Conservation (phyloP, 345 rosid species). For the Gossypium bickii region DNA sequence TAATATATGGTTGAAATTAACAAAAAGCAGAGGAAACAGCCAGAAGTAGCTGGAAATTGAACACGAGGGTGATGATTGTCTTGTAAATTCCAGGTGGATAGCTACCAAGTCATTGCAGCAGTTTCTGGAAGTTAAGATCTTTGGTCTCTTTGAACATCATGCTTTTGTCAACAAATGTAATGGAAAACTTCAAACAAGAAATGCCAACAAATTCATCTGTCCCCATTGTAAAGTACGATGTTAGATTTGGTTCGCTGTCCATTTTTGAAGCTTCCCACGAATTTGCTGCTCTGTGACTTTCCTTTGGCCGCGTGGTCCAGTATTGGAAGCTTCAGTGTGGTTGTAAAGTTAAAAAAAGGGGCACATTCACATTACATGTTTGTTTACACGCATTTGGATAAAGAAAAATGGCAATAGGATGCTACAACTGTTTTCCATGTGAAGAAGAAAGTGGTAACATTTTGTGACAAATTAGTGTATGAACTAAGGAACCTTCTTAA, state of each 20-base stretch:
- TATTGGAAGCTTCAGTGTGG: background rate
- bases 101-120: background rate
- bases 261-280: slow-evolving; percentile 14
- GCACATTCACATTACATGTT: too few species aligned
- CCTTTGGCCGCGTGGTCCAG: background rate
- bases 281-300: background rate
- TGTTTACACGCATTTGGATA: too few species aligned
- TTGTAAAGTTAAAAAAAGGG: background rate
- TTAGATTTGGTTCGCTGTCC: background rate
- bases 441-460: too few species aligned
- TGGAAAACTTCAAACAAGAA: background rate
- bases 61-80: too few species aligned
- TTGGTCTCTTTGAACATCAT: background rate
- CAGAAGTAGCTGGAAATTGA: background rate
- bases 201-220: slow-evolving; percentile 12
- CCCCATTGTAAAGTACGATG: background rate
- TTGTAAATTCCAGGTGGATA: background rate
- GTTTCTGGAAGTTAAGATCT: background rate
- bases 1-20: background rate
- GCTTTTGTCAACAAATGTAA: slow-evolving; percentile 11
- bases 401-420: too few species aligned
- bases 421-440: too few species aligned
- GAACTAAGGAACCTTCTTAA: background rate
- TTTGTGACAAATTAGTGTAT: background rate
- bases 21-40: background rate